A percentile compares a stretch with the other conserved stretches of the same genome.
These are phyloP conservation scores for Lactarius vividus DNA, from an alignment of 768 basidiomycete species.

Conservation along the genomic window DNA sequence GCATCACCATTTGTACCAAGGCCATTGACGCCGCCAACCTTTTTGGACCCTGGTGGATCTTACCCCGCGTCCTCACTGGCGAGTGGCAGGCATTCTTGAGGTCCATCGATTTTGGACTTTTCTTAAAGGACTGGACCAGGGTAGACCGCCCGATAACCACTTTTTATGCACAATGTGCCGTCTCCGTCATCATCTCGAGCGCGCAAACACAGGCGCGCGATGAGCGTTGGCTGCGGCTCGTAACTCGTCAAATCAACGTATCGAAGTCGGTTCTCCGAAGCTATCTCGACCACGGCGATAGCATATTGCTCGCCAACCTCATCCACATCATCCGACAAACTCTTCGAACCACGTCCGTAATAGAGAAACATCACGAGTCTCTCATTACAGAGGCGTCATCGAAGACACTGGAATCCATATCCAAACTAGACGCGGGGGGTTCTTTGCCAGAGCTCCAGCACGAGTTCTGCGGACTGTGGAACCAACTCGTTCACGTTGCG, in stretches of 20 bases:
- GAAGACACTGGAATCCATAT: slow-evolving; percentile 1
- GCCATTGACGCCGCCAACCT: not conserved
- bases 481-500: not conserved
- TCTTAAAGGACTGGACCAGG: not conserved
- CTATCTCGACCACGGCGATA: not conserved
- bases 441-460: not conserved
- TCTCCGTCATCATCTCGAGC: not conserved
- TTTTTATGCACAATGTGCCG: slow-evolving; percentile 12
- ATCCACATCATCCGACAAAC: slow-evolving; percentile 1
- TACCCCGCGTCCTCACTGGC: slow-evolving; percentile 6
- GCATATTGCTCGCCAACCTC: not conserved
- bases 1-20: slow-evolving; percentile 16
- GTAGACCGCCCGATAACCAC: not conserved
- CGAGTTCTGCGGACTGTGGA: slow-evolving; percentile 12
- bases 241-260: not conserved
- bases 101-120: slow-evolving; percentile 13
- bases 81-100: slow-evolving; percentile 4
- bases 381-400: not conserved
- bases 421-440: not conserved
- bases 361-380: not conserved
- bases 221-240: not conserved
- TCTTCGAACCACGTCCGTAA: not conserved
- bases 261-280: not conserved
- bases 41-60: slow-evolving; percentile 12
- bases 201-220: not conserved